Evolutionary conservation across 805 yeast species (phyloP).

Genomic region (Suhomyces sp.): DNA sequence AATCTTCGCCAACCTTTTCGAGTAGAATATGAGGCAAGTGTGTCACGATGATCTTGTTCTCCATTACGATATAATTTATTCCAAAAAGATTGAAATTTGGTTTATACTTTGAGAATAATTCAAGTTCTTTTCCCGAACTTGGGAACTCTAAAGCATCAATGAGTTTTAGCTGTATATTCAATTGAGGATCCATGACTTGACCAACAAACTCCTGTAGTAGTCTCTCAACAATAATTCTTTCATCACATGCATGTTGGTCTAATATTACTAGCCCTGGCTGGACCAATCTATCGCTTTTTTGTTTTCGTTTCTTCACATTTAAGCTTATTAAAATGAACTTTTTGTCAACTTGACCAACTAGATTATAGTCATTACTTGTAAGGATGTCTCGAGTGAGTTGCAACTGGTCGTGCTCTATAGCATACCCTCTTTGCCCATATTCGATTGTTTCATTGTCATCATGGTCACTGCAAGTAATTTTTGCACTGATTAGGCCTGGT

Average conservation of each 20-base stretch:
- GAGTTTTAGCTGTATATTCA: conserved; percentile 10
- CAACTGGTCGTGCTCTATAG: too few relatives aligned
- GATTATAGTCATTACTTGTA: too few relatives aligned
- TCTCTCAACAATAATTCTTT: conserved; percentile 62
- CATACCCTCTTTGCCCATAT: too few relatives aligned
- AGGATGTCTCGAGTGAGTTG: too few relatives aligned
- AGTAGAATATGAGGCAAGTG: conserved; percentile 47
- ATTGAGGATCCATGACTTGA: conserved; percentile 17
- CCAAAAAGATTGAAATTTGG: conserved; percentile 20
- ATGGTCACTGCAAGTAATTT: too few relatives aligned
- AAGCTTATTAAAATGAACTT: conserved; percentile 71
- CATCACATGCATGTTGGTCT: conserved; percentile 89
- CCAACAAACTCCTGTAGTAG: conserved; percentile 39
- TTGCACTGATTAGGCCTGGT: too few relatives aligned
- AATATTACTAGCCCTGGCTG: conserved; percentile 49
- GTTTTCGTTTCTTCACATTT: conserved; percentile 15
- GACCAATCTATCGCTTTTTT: too few relatives aligned
- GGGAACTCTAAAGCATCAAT: conserved; percentile 14
- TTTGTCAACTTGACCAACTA: conserved; percentile 59
- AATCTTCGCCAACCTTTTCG: conserved; percentile 27
- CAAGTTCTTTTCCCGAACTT: conserved; percentile 26
- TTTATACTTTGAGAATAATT: conserved; percentile 14
- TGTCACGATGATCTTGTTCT: conserved; percentile 25
- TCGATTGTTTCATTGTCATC: too few relatives aligned
- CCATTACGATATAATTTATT: conserved; percentile 11